phyloP scores from a whole-genome alignment of 2,329 filamentous ascomycete species.

The Verticillium nubilum region DNA sequence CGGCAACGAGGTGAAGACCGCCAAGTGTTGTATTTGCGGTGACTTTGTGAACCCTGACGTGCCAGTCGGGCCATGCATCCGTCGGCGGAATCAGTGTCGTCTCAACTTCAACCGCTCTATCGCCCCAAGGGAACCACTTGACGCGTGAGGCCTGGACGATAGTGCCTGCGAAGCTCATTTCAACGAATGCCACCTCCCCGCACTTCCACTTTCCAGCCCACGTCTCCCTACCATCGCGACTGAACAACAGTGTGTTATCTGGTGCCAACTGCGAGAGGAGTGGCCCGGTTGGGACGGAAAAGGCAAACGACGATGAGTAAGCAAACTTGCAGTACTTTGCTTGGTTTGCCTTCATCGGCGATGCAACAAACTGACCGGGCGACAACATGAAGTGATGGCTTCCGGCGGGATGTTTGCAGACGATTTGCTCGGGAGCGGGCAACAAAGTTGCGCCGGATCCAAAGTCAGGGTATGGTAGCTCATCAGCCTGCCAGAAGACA shows the following conservation, averaged over 20 bases:
- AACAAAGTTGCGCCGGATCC: neutral
- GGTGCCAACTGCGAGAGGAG: constrained; percentile 26
- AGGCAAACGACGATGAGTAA: constrained; percentile 41
- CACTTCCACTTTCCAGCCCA: constrained; percentile 25
- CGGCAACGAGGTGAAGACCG: constrained; percentile 12
- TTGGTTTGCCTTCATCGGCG: constrained; percentile 31
- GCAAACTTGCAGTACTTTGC: constrained; percentile 43
- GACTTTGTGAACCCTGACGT: constrained; percentile 19
- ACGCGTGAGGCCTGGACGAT: constrained; percentile 1
- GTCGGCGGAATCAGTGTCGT: constrained; percentile 22
- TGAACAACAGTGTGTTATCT: constrained; percentile 23
- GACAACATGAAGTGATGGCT: constrained; percentile 38
- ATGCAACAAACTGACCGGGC: constrained; percentile 29
- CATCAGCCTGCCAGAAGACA: constrained; percentile 38
- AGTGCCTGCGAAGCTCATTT: neutral
- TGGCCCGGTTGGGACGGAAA: constrained; percentile 33
- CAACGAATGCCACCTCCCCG: constrained; percentile 1
- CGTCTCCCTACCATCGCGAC: constrained; percentile 22
- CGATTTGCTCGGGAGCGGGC: constrained; percentile 33
- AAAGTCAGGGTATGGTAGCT: constrained; percentile 20
- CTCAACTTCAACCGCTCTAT: constrained; percentile 17
- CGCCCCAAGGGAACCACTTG: constrained; percentile 20
- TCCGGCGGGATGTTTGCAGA: constrained; percentile 27
- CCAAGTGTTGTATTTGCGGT: neutral
- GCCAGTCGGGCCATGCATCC: constrained; percentile 27